Evolutionary conservation across 2,329 filamentous ascomycete genomes (phyloP).

Genomic region (Rhynchosporium agropyri): DNA sequence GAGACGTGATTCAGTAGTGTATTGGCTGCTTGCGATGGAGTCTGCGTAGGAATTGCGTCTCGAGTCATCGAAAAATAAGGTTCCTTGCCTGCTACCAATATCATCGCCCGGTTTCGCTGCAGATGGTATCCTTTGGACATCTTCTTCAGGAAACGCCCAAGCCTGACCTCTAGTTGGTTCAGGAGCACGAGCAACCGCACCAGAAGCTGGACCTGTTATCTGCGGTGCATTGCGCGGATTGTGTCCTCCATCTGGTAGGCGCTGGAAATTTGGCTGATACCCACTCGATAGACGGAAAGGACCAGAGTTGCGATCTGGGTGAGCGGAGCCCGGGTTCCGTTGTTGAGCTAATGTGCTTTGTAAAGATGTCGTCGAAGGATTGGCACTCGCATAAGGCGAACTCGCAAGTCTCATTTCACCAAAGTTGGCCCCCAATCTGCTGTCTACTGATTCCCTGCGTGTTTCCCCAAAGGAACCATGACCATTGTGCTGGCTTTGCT

Average conservation of each 20-base stretch:
- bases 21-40: conserved; percentile 78
- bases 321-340: conserved; percentile 54
- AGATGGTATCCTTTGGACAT: conserved; percentile 56
- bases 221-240: conserved; percentile 68
- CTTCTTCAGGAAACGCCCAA: conserved; percentile 80
- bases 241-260: conserved; percentile 45
- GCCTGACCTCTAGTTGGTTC: conserved; percentile 82
- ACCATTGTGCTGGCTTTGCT: conserved; percentile 32
- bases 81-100: conserved; percentile 43
- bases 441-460: conserved; percentile 78
- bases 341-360: conserved; percentile 71
- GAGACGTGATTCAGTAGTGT: conserved; percentile 72
- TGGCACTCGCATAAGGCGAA: conserved; percentile 75
- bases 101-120: conserved; percentile 52
- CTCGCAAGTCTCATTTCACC: conserved; percentile 68
- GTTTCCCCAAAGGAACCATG: conserved; percentile 49
- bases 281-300: conserved; percentile 65
- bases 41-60: conserved; percentile 76
- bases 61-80: conserved; percentile 55
- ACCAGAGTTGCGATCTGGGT: conserved; percentile 51
- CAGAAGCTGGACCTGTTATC: conserved; percentile 71
- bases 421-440: conserved; percentile 73
- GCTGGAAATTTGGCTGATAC: conserved; percentile 56
- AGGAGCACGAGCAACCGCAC: conserved; percentile 68
- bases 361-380: conserved; percentile 75